phyloP scores from a whole-genome alignment of 2,329 filamentous ascomycete genomes.

The Phoma herbarum region DNA sequence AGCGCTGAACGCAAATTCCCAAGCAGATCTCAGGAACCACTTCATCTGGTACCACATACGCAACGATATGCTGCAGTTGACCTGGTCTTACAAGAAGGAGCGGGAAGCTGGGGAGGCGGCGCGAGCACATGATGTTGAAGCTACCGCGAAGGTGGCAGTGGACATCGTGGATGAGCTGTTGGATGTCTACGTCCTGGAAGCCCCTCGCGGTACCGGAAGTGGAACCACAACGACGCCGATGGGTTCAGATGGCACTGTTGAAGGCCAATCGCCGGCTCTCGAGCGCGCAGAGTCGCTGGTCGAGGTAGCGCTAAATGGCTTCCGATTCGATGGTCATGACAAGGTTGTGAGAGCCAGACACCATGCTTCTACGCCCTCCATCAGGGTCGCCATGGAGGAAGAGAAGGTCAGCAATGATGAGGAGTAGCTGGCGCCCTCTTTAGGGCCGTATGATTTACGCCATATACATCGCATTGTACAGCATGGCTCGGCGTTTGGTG shows the following conservation, averaged over 20 bases:
- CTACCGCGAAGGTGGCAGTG: background rate
- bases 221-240: background rate
- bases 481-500: background rate
- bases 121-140: background rate
- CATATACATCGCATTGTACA: background rate
- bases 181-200: background rate
- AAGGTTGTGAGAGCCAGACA: background rate
- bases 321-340: background rate
- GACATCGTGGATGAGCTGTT: background rate
- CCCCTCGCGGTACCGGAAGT: background rate
- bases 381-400: background rate
- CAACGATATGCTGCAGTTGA: background rate
- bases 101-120: background rate
- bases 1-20: background rate
- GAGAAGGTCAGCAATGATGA: background rate
- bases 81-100: background rate
- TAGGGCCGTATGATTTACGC: background rate
- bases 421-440: background rate
- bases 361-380: background rate
- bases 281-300: background rate
- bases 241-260: background rate
- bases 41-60: constrained; percentile 15
- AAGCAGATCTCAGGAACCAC: too few species aligned
- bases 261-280: background rate
- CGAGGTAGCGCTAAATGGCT: background rate